Conservation (phyloP, 2,329 filamentous ascomycete genomes). For the Epichloe hybrida region DNA sequence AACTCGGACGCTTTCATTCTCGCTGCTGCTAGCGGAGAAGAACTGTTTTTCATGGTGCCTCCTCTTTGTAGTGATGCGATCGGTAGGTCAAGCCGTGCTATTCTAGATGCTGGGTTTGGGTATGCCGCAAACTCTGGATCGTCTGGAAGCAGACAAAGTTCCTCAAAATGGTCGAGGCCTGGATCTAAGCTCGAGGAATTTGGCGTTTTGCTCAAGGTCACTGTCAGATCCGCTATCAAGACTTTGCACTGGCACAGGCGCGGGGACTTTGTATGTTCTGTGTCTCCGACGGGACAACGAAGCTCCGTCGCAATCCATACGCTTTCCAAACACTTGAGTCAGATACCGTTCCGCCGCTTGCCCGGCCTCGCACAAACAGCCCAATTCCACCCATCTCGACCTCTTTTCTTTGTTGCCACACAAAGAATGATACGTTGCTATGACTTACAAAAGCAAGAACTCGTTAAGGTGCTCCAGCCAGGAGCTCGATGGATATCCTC, state of each 20-base stretch:
- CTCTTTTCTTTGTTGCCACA: constrained; percentile 91
- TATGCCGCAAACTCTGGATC: constrained; percentile 59
- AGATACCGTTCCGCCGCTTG: constrained; percentile 74
- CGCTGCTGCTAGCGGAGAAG: constrained; percentile 71
- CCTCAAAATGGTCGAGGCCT: constrained; percentile 75
- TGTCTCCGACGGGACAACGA: constrained; percentile 66
- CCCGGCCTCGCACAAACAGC: constrained; percentile 73
- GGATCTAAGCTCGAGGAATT: constrained; percentile 58
- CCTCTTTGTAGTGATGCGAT: constrained; percentile 58
- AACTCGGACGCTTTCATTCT: constrained; percentile 68
- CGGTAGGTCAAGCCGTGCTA: constrained; percentile 59
- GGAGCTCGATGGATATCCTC: constrained; percentile 88
- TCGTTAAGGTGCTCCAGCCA: constrained; percentile 86
- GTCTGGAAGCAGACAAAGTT: constrained; percentile 50
- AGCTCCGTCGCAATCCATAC: constrained; percentile 89
- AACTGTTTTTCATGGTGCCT: constrained; percentile 73
- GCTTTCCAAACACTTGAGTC: constrained; percentile 84
- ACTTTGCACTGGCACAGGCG: constrained; percentile 86
- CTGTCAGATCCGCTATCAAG: constrained; percentile 70
- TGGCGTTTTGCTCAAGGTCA: constrained; percentile 68
- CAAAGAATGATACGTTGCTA: constrained; percentile 88
- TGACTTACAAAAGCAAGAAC: constrained; percentile 79
- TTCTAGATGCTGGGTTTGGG: constrained; percentile 84
- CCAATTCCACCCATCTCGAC: constrained; percentile 86
- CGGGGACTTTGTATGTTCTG: constrained; percentile 87